Base-by-base conservation (phyloP, 2,329 filamentous ascomycete genomes). In the Cladosporium sphaerospermum region DNA sequence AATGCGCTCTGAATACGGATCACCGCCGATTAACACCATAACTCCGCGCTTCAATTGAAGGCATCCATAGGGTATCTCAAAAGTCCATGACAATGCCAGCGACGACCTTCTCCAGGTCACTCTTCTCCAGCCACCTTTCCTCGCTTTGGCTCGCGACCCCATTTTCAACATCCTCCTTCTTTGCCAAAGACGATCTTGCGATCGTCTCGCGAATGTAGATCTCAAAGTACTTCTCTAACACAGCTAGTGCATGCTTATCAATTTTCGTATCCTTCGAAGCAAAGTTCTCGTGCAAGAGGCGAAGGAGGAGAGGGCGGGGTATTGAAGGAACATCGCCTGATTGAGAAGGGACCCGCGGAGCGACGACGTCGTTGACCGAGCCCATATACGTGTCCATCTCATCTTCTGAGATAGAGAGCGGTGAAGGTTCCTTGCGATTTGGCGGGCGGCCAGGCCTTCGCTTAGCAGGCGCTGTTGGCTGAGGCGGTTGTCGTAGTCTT, bases 201-300 rank as follows among this genome's bases (percentile, higher is more conserved):
- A 97, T 83, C 1, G 89, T 89, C 73, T 97, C 92, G 57, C 87
- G 79, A 50, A 96, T 86, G 71, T 96, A 97, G 0, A 92, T 82
- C 69, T 96, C 89, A 70, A 96, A 79, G 67, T 97, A 97, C 71
- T 86, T 89, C 11, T 83, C 86, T 54, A 91, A 80, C 1, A 90
- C 81, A 6, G 75, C 78, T 67, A 91, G 88, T 3, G 89, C 89
- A 64, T 90, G 87, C 62, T 82, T 84, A 7, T 84, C 84, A 59
- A 96, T 83, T 60, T 85, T 78, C 19, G 86, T 91, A 53, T 80
- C 78, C 45, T 86, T 80, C 61, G 85, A 73, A 43, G 75, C 77
- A 65, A 96, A 96, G 66, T 87, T 83, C 61, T 91, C 83, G 66
- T 95, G 85, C 33, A 96, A 75, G 3, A 96, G 73, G 34, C 83